Evolutionary conservation across 768 basidiomycete genomes (phyloP).

Genomic region (Chalciporus piperatus): DNA sequence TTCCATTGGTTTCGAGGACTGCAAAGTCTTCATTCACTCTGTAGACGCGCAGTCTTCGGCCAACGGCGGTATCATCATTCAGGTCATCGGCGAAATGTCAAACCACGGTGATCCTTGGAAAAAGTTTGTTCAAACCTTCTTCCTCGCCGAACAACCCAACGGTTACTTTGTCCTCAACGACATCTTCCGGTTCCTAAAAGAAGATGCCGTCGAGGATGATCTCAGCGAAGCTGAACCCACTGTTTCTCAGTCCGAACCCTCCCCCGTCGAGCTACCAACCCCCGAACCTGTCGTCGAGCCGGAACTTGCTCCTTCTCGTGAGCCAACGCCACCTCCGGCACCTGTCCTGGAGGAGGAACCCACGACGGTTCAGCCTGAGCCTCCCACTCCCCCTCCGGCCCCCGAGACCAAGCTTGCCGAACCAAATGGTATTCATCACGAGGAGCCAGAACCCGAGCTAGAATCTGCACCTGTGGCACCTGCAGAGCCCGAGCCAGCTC

Average conservation of each 20-base stretch:
- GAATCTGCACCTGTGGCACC: conserved; percentile 25
- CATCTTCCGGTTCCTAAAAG: conserved; percentile 99
- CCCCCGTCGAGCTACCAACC: conserved; percentile 32
- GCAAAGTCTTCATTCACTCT: conserved; percentile 98
- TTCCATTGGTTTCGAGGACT: conserved; percentile 90
- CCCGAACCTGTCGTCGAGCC: conserved; percentile 30
- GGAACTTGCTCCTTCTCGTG: conserved; percentile 33
- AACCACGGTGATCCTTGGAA: conserved; percentile 90
- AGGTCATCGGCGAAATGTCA: conserved; percentile 99
- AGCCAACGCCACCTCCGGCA: conserved; percentile 28
- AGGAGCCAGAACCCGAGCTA: conserved; percentile 31
- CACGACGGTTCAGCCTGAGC: conserved; percentile 33
- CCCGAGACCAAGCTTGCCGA: conserved; percentile 42
- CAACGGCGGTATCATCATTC: conserved; percentile 95
- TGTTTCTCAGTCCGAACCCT: conserved; percentile 34
- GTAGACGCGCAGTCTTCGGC: conserved; percentile 97
- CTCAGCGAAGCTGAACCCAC: conserved; percentile 43
- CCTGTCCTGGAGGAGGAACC: conserved; percentile 38
- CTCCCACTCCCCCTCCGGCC: conserved; percentile 33
- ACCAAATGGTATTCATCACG: conserved; percentile 38
- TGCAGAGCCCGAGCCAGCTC: conserved; percentile 23
- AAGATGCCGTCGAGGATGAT: conserved; percentile 86
- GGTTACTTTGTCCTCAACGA: conserved; percentile 99
- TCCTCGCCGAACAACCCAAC: conserved; percentile 98
- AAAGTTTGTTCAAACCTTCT: conserved; percentile 99